Evolutionary conservation across 179 eudicot genomes (phyloP), one percentile per base, ranked within the genome.

Genomic region (Beta corolliflora): DNA sequence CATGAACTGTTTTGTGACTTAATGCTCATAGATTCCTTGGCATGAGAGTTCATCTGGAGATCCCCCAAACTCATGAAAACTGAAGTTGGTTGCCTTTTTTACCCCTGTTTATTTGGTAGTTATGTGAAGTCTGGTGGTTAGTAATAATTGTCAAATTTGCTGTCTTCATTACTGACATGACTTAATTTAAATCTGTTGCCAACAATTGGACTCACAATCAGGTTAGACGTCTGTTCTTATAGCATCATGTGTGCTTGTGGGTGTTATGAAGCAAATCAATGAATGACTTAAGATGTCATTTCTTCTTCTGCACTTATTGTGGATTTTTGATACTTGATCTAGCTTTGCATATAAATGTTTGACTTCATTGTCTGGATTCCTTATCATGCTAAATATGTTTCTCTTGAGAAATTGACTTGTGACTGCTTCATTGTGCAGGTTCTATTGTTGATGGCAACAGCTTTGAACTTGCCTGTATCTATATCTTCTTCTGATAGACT

Each of bases 361-460:
- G 80, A 68, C 23, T 41, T 55, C 55, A 5, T 18, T 3, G 19
- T 23, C 53, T 61, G 36, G 8, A 66, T 18, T 54, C n/a, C 45
- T 52, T 71, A 31, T 50, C 73, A 56, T 83, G 65, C 48, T 71
- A 29, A 11, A 36, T 44, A 58, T 41, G 15, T 3, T 55, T 7
- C 44, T 66, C 66, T 36, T 73, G 59, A 31, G 56, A 29, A 52
- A 36, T 78, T 18, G 15, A 71, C 23, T 45, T 36, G 1, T 36
- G 16, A 7, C 19, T 53, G 67, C 16, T 31, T 21, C 41, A 36
- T 36, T 60, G 25, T 88, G 87, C 92, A 95, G 99, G 97, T 95
- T 70, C 75, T 95, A 25, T 81, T 95, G 86, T 81, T 95, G 88
- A 95, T 95, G 99, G 99, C 97, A 73, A 92, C 97, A 77, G 98